Conservation (phyloP, 768 basidiomycete species). For the Asterophora parasitica region DNA sequence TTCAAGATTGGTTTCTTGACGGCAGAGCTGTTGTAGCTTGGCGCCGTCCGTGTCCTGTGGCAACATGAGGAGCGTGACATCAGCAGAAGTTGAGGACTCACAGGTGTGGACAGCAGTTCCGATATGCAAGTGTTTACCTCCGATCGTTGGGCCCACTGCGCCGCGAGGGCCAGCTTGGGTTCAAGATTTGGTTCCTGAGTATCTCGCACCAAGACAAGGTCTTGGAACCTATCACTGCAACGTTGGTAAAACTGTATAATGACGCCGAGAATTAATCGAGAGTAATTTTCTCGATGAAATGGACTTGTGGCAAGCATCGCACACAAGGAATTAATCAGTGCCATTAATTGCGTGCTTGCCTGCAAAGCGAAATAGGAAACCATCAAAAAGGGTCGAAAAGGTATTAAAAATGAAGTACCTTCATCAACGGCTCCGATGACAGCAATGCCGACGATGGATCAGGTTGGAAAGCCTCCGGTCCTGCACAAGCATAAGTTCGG, state of each 20-base stretch:
- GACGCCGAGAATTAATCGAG: conserved; percentile 87
- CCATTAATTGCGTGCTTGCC: conserved; percentile 83
- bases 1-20: conserved; percentile 80
- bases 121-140: conserved; percentile 73
- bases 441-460: conserved; percentile 65
- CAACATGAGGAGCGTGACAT: not conserved
- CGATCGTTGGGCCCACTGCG: conserved; percentile 81
- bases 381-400: not conserved
- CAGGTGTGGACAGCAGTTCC: conserved; percentile 54
- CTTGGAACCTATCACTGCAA: conserved; percentile 84
- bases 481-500: conserved; percentile 28
- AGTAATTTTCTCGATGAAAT: conserved; percentile 93
- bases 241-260: conserved; percentile 96
- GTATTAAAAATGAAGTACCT: conserved; percentile 43
- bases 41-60: conserved; percentile 35
- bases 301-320: conserved; percentile 87
- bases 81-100: conserved; percentile 26
- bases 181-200: conserved; percentile 34
- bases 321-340: conserved; percentile 87
- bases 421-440: conserved; percentile 71
- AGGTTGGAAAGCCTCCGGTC: conserved; percentile 82
- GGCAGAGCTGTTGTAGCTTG: conserved; percentile 53
- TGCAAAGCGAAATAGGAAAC: conserved; percentile 21
- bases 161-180: conserved; percentile 50
- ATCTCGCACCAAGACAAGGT: conserved; percentile 46